Evolutionary conservation across 331 rosid species (phyloP), one percentile per base, ranked within the genome.

Genomic region (Malus hybrid): DNA sequence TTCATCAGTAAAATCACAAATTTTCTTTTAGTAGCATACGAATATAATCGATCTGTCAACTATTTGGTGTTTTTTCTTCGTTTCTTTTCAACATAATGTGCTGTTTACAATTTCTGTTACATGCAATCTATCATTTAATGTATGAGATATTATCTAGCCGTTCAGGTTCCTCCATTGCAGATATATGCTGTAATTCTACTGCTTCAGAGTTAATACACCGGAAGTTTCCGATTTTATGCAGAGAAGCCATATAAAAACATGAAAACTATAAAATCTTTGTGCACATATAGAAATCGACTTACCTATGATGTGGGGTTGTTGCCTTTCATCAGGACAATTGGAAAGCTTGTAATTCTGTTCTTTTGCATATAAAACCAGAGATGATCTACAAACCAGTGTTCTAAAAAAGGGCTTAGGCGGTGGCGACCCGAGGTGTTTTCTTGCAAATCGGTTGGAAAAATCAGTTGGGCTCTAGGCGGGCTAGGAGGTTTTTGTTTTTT

Each of bases 271-370:
- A 66, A n/a, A 66, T 10, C 29, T 2, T 66, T n/a, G 13, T 19
- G 70, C 10, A 16, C 70, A 11, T 18, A 71, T 42, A 12, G 20
- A 74, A 27, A 46, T 75, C 52, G 24, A 65, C 64, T 50, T 14
- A 50, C 72, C 72, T 66, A 34, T 7, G 48, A 16, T 75, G 65
- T 54, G 72, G 15, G 29, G 79, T 22, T 66, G 73, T 31, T 0
- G 10, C 20, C 57, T 16, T 52, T 50, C 56, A 50, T 6, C 56
- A 6, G 56, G 56, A 6, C 20, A 16, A 32, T 8, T 12, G 44
- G 19, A n/a, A 71, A 36, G 20, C 28, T 31, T 54, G 11, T 32
- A n/a, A 55, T 13, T 71, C 65, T 50, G 2, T 72, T 72, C 33
- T 56, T 20, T 20, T 34, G 15, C 55, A 39, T 39, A 57, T 16